Base-by-base conservation (phyloP, 208 protist species). In the Wallacemonas rigidus region DNA sequence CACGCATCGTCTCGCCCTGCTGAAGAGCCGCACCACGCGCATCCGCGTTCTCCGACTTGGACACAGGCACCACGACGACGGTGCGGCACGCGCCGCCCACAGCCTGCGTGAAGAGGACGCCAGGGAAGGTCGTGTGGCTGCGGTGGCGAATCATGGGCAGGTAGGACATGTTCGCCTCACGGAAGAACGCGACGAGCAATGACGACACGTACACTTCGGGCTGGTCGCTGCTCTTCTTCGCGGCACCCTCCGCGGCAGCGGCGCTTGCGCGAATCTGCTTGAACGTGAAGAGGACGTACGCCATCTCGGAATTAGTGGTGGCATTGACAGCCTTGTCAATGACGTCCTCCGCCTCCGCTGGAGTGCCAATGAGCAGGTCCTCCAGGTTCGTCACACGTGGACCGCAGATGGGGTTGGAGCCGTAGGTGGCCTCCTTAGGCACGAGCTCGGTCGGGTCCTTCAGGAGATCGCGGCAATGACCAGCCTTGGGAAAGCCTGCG, bases 11-110 rank as follows among this genome's bases (percentile, higher is more conserved):
- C 38, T 82, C 78, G 40, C 69, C 70, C 4, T 82, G 68, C 43
- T 69, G 63, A 14, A 71, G 15, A 5, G 72, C 73, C 38, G 67
- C 58, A 41, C 47, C 60, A 43, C 58, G 45, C 26, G 63, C 4
- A 9, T 45, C 55, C 3, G 53, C 17, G 14, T 9, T 1, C n/a
- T 83, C 79, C 38, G 12, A 51, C 17, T 77, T 65, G 38, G 74
- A 74, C 38, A 91, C 69, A 39, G 83, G 71, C 45, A 83, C 63
- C 39, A 87, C 65, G 5, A 64, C 79, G 15, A 87, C 79, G 2
- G 86, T 91, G 51, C 82, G 79, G 74, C 78, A 82, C 11, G 76
- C 83, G 39, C 86, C 86, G 62, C 83, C 83, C 26, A 91, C 75
- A 38, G 83, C 82, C 58, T 83, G 82, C 48, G 76, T 60, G 73